Evolutionary conservation across 352 stramenopile genomes (phyloP), one percentile per base, ranked within the genome.

Genomic region (Globisporangium apiculatum): DNA sequence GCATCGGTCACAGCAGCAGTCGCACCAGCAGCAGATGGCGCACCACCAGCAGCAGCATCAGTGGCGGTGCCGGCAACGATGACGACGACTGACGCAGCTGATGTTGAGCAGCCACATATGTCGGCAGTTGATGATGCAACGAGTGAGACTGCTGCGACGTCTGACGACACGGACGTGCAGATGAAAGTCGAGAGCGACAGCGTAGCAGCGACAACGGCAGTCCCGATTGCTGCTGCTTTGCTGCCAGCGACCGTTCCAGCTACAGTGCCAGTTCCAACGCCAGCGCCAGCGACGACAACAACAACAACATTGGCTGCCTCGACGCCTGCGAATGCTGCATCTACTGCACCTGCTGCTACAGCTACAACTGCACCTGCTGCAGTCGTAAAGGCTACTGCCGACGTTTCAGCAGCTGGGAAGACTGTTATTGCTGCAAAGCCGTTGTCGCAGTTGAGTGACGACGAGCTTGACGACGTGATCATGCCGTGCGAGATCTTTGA

Each of bases 401-500:
- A 43, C 10, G 40, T 43, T 7, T 43, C 40, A 11, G 10, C 40
- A 11, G 40, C 40, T 43, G 7, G 7, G 7, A 43, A 7, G 40
- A 7, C 45, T 9, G 5, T 15, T 17, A 55, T 56, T 54, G 49
- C 48, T 61, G 49, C 52, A 24, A 72, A 69, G 57, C 48, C 17
- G 9, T 86, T 53, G 64, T 87, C 66, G 58, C 70, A 55, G 35
- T 53, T 31, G 7, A 43, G 40, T 37, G 24, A 70, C 35, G 77
- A 89, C 14, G 85, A 93, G 31, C 59, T 90, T 48, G 82, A 89
- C 52, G 91, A 97, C 51, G 90, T 98, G 68, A 96, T 98, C 64
- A 95, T 98, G 84, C 96, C 98, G 53, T 98, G 91, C 58, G 96
- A 99, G 68, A 98, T 98, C 60, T 95, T 98, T 50, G 83, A 95